A percentile compares a stretch with the other conserved stretches of the same genome.
phyloP scores from a whole-genome alignment of 257 asterid genomes.

The Parsonsia alboflavescens region DNA sequence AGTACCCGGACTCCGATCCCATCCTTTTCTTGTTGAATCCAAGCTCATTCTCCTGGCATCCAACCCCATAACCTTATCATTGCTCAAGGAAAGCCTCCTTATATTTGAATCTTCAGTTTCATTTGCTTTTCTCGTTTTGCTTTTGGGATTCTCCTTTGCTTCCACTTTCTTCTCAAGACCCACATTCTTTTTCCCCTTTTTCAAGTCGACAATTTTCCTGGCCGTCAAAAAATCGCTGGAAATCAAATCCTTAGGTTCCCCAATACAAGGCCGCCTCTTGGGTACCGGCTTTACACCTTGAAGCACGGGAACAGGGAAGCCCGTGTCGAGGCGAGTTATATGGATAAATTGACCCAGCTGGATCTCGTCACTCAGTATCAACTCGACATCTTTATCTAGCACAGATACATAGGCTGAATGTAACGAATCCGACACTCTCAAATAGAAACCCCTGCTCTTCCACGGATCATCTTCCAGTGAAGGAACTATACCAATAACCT shows the following conservation, averaged over 20 bases:
- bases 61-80: slow-evolving; percentile 35
- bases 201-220: slow-evolving; percentile 32
- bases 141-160: slow-evolving; percentile 17
- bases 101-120: slow-evolving; percentile 34
- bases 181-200: slow-evolving; percentile 36
- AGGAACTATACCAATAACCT: slow-evolving; percentile 88
- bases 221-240: slow-evolving; percentile 68
- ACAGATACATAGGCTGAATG: slow-evolving; percentile 92
- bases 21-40: slow-evolving; percentile 70
- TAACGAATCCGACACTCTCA: slow-evolving; percentile 91
- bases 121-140: slow-evolving; percentile 6
- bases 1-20: slow-evolving; percentile 52
- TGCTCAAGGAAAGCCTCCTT: slow-evolving; percentile 68
- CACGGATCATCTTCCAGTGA: slow-evolving; percentile 88
- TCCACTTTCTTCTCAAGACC: slow-evolving; percentile 38
- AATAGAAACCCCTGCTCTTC: slow-evolving; percentile 81
- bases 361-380: slow-evolving; percentile 68
- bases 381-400: slow-evolving; percentile 64
- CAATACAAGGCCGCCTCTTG: slow-evolving; percentile 68
- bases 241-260: slow-evolving; percentile 85
- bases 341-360: slow-evolving; percentile 90
- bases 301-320: slow-evolving; percentile 88
- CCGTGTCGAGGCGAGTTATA: slow-evolving; percentile 55
- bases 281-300: slow-evolving; percentile 72
- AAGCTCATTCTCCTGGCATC: slow-evolving; percentile 71